A percentile compares a stretch with the other conserved stretches of the same genome.
Conservation (phyloP, 345 rosid species). For the Iberis pinnata region DNA sequence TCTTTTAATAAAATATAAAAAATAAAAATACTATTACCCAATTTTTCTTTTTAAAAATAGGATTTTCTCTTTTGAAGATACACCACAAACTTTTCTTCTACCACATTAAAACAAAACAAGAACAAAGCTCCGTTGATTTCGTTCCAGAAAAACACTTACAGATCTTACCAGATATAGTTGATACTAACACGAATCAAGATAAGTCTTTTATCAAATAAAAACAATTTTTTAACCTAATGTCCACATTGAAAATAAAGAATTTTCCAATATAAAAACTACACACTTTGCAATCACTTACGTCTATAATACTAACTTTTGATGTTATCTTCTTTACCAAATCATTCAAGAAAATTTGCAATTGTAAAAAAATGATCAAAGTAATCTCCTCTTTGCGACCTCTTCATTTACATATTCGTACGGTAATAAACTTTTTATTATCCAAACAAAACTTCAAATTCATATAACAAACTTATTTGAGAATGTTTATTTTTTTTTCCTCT, state of each 20-base stretch:
- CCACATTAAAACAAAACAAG: constrained; percentile 13
- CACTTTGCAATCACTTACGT: too few relatives aligned
- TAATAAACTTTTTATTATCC: background rate
- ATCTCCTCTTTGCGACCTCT: constrained; percentile 27
- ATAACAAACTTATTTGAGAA: background rate
- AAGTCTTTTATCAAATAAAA: background rate
- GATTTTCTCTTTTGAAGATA: background rate
- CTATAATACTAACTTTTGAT: too few relatives aligned
- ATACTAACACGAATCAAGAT: constrained; percentile 24
- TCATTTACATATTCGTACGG: constrained; percentile 25
- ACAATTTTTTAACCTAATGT: too few relatives aligned
- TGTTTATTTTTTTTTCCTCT: background rate
- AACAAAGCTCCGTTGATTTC: constrained; percentile 11
- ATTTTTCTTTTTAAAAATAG: constrained; percentile 14
- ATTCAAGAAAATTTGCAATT: too few relatives aligned
- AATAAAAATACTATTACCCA: too few relatives aligned
- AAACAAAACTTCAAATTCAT: constrained; percentile 10
- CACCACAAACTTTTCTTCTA: background rate
- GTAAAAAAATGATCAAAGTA: constrained; percentile 24
- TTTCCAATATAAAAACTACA: too few relatives aligned
- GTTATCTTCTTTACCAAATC: constrained; percentile 7
- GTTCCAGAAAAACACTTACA: constrained; percentile 18
- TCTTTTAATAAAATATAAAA: too few relatives aligned
- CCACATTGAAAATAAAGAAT: too few relatives aligned
- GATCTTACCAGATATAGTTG: too few relatives aligned